phyloP scores from a whole-genome alignment of 176 grass and related monocot species.

The Oryza officinalis region DNA sequence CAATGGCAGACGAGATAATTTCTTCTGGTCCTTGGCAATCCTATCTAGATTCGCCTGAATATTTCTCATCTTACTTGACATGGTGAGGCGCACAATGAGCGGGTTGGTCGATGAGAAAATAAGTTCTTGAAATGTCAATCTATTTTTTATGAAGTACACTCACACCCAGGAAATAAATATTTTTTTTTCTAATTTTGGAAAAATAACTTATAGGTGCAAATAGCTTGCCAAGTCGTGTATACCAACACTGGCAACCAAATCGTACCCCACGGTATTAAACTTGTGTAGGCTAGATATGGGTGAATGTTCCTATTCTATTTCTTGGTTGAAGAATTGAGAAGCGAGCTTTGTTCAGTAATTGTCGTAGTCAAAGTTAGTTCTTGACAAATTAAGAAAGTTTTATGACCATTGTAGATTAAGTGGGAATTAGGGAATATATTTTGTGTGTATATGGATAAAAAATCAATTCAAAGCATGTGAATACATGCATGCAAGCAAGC shows the following conservation, averaged over 20 bases:
- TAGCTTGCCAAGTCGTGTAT: neutral
- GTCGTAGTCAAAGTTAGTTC: too few relatives aligned
- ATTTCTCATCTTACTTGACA: neutral
- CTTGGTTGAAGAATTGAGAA: neutral
- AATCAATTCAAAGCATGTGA: too few relatives aligned
- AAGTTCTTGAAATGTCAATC: neutral
- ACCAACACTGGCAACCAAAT: neutral
- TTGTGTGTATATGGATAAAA: too few relatives aligned
- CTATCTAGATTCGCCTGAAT: neutral
- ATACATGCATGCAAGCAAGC: too few relatives aligned
- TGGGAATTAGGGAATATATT: too few relatives aligned
- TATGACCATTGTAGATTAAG: too few relatives aligned
- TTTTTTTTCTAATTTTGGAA: neutral
- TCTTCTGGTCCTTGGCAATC: neutral
- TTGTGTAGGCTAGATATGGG: neutral
- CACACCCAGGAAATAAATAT: neutral
- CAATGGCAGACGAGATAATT: neutral
- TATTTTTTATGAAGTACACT: neutral
- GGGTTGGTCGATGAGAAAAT: neutral
- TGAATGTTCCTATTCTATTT: neutral
- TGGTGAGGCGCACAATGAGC: neutral
- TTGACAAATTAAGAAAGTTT: too few relatives aligned
- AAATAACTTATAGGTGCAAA: neutral
- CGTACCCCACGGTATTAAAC: neutral
- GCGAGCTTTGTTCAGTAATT: neutral